Conservation (phyloP, 805 yeast species). For the Candida ascalaphidarum region DNA sequence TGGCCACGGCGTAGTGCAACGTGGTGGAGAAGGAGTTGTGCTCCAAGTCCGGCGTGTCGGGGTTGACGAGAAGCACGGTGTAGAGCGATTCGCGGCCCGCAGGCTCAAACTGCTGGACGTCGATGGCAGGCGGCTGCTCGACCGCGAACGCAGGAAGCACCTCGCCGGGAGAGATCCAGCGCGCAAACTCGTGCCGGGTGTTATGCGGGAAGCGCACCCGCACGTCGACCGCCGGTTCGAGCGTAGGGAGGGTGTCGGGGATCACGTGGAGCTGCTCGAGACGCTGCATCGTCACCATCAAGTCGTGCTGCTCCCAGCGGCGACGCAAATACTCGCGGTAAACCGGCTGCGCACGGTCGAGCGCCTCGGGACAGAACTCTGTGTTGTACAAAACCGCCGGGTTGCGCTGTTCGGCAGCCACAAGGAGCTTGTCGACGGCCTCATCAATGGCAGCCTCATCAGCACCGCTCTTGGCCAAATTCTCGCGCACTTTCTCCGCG, state of each 20-base stretch:
- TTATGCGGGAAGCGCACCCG: constrained; percentile 68
- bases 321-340: constrained; percentile 60
- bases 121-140: constrained; percentile 65
- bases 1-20: constrained; percentile 69
- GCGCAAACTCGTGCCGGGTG: constrained; percentile 41
- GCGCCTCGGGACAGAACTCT: constrained; percentile 30
- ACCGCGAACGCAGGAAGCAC: constrained; percentile 68
- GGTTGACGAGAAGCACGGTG: constrained; percentile 78
- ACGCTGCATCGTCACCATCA: constrained; percentile 85
- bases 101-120: constrained; percentile 61
- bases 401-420: constrained; percentile 63
- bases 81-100: constrained; percentile 46
- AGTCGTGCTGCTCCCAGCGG: constrained; percentile 64
- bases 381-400: constrained; percentile 81
- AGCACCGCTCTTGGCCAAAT: constrained; percentile 10
- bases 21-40: constrained; percentile 63
- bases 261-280: constrained; percentile 76
- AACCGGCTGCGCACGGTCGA: constrained; percentile 73
- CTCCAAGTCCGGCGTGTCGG: constrained; percentile 77
- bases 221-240: constrained; percentile 74
- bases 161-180: constrained; percentile 75
- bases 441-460: too few relatives aligned
- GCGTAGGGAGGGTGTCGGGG: constrained; percentile 90
- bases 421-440: constrained; percentile 30
- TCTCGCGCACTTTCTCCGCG: constrained; percentile 5